Percentiles rank a stretch among this genome's conserved stretches.
Conservation (phyloP, 352 stramenopile species). For the Phytophthora constricta region DNA sequence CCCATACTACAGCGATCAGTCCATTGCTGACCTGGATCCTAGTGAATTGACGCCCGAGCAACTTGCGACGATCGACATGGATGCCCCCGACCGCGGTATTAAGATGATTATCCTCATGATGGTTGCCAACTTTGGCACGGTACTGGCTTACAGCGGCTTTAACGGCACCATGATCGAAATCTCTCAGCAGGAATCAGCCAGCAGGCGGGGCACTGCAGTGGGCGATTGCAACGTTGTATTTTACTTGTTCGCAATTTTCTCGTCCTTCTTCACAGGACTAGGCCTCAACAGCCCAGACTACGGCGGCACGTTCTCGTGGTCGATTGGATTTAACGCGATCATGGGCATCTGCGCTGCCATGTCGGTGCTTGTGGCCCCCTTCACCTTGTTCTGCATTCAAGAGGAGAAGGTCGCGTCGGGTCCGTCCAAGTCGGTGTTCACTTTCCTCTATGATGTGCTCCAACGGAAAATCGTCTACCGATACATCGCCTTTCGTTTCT, state of each 20-base stretch:
- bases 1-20: conserved; percentile 48
- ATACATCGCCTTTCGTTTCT: conserved; percentile 56
- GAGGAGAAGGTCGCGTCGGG: conserved; percentile 41
- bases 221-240: conserved; percentile 41
- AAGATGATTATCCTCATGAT: conserved; percentile 73
- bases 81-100: conserved; percentile 45
- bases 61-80: conserved; percentile 42
- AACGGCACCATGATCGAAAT: conserved; percentile 70
- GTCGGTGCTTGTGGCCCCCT: conserved; percentile 39
- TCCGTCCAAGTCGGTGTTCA: conserved; percentile 23
- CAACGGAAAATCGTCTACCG: conserved; percentile 53
- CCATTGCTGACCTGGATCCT: conserved; percentile 29
- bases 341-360: conserved; percentile 48
- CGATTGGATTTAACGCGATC: conserved; percentile 61
- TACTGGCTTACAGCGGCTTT: conserved; percentile 73
- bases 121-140: conserved; percentile 74
- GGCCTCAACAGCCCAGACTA: conserved; percentile 55
- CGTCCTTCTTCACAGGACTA: conserved; percentile 50
- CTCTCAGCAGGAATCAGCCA: conserved; percentile 49
- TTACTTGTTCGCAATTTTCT: conserved; percentile 44
- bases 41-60: conserved; percentile 42
- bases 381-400: conserved; percentile 48
- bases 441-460: conserved; percentile 53
- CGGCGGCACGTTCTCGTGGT: conserved; percentile 53
- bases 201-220: conserved; percentile 45